Percentiles rank a stretch among this genome's conserved stretches.
Evolutionary conservation across 1,284 basidiomycete species (phyloP).

Genomic region (Ustilago bromivora): DNA sequence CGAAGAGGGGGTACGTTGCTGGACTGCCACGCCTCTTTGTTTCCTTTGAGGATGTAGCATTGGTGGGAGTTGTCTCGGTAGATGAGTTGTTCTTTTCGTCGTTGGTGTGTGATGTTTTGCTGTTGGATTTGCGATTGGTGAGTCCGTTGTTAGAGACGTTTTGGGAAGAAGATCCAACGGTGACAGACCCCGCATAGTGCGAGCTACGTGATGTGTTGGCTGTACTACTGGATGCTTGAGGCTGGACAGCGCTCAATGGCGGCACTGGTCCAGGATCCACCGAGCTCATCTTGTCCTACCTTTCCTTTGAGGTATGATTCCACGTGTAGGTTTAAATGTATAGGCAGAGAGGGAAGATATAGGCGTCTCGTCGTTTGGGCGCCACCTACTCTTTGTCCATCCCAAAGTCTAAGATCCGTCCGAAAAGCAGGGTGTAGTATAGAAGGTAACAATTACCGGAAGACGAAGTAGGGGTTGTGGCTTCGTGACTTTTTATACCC

Average conservation of each 20-base stretch:
- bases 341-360: too few species aligned
- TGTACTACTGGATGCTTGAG: conserved; percentile 5
- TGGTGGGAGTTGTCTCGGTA: not conserved
- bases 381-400: too few species aligned
- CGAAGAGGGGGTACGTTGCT: conserved; percentile 37
- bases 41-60: not conserved
- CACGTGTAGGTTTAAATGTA: too few species aligned
- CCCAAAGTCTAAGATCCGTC: too few species aligned
- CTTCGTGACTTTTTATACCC: not conserved
- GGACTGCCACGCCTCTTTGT: conserved; percentile 5
- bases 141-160: conserved; percentile 22
- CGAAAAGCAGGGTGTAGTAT: too few species aligned
- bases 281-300: conserved; percentile 29
- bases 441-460: too few species aligned
- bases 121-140: conserved; percentile 16
- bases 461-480: too few species aligned
- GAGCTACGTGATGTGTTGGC: conserved; percentile 26
- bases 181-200: conserved; percentile 26
- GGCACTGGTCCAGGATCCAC: conserved; percentile 42
- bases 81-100: not conserved
- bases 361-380: too few species aligned
- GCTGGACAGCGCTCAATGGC: conserved; percentile 25
- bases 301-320: too few species aligned
- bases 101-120: conserved; percentile 6
- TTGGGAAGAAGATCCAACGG: conserved; percentile 24